These are phyloP conservation scores for Cyberlindnera mycetangii DNA, from an alignment of 805 yeast genomes.

Conservation along the genomic window DNA sequence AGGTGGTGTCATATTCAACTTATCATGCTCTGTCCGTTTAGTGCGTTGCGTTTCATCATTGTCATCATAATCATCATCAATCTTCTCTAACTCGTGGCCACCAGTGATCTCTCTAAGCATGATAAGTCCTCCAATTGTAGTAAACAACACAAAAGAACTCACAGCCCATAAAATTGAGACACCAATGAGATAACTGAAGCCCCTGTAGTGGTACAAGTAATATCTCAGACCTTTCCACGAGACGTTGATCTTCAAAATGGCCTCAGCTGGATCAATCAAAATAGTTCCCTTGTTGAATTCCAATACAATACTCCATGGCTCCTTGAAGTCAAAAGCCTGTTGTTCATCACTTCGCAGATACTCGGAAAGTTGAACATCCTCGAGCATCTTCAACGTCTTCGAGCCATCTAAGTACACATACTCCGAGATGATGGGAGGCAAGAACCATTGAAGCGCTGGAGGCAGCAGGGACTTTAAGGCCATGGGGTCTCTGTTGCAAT, in stretches of 20 bases:
- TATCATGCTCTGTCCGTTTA: not conserved
- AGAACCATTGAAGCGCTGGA: conserved; percentile 16
- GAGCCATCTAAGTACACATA: conserved; percentile 3
- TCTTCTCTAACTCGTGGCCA: conserved; percentile 2
- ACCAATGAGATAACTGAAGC: conserved; percentile 24
- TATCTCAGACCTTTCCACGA: conserved; percentile 26
- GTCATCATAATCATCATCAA: conserved; percentile 11
- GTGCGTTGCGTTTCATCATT: not conserved
- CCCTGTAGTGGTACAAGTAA: conserved; percentile 25
- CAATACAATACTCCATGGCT: conserved; percentile 19
- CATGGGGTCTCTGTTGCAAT: conserved; percentile 11
- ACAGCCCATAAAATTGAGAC: conserved; percentile 18
- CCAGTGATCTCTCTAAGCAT: conserved; percentile 11
- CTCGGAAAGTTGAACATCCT: conserved; percentile 13
- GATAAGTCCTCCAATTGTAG: conserved; percentile 22
- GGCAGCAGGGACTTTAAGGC: conserved; percentile 17
- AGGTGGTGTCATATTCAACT: not conserved
- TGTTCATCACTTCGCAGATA: conserved; percentile 10
- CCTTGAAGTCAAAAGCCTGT: conserved; percentile 2
- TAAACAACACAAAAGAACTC: conserved; percentile 15
- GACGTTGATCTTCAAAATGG: conserved; percentile 17
- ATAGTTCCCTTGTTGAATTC: conserved; percentile 24
- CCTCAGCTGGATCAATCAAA: conserved; percentile 19
- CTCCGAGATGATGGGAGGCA: conserved; percentile 19
- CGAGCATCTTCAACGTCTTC: conserved; percentile 13